A percentile compares a stretch with the other conserved stretches of the same genome.
These are phyloP conservation scores for Hypoxylon subgilvum DNA, from an alignment of 495 filamentous ascomycete genomes.

Conservation along the genomic window DNA sequence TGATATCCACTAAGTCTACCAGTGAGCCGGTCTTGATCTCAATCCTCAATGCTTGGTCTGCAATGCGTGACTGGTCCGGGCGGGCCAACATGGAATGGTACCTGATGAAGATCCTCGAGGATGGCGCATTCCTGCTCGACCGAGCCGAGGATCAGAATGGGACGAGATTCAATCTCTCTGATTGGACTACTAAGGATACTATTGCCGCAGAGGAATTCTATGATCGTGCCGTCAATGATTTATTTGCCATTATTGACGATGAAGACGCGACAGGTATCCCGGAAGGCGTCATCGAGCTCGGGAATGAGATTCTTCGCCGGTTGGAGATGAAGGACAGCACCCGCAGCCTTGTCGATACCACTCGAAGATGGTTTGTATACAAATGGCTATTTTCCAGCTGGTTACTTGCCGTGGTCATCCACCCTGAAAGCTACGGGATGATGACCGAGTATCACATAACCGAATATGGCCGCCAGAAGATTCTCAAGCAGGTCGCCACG, in stretches of 20 bases:
- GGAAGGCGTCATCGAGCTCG: conserved; percentile 78
- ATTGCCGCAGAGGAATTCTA: conserved; percentile 91
- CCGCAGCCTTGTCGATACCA: conserved; percentile 63
- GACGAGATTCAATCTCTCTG: conserved; percentile 68
- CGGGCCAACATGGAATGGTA: conserved; percentile 89
- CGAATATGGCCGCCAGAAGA: conserved; percentile 84
- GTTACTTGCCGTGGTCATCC: conserved; percentile 80
- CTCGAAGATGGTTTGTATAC: conserved; percentile 78
- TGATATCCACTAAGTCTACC: conserved; percentile 64
- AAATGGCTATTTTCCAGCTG: conserved; percentile 93
- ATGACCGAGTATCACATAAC: conserved; percentile 90
- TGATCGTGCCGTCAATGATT: conserved; percentile 73
- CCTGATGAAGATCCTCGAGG: conserved; percentile 89
- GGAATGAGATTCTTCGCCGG: conserved; percentile 79
- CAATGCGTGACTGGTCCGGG: conserved; percentile 86
- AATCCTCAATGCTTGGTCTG: conserved; percentile 82
- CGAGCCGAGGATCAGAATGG: conserved; percentile 71
- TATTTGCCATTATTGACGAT: conserved; percentile 88
- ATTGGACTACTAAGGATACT: conserved; percentile 68
- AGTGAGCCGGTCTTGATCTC: conserved; percentile 69
- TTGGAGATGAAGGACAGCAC: conserved; percentile 64
- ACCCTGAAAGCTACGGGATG: conserved; percentile 88
- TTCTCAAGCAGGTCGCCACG: conserved; percentile 81
- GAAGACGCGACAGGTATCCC: conserved; percentile 82
- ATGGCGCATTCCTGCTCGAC: conserved; percentile 88